Conservation (phyloP, 106 monocot genomes). For the Phalaenopsis equestris region DNA sequence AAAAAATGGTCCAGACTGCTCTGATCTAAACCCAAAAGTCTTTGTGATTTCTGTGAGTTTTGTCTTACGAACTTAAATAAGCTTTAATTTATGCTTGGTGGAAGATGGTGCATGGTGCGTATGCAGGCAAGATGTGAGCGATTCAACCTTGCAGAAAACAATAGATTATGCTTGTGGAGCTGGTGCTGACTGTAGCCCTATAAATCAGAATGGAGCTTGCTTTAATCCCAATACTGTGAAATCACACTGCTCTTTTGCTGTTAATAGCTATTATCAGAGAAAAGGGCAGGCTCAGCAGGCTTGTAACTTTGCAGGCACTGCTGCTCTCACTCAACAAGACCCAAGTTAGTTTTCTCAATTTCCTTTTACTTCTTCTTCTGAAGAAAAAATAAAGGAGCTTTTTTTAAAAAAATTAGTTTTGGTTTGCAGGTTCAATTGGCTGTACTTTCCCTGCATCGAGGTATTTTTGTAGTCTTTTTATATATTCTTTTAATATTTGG, state of each 20-base stretch:
- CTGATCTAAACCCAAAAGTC: too few relatives aligned
- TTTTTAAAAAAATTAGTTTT: neutral
- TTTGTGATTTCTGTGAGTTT: neutral
- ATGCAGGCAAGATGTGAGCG: constrained; percentile 31
- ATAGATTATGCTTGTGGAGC: constrained; percentile 72
- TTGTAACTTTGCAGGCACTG: constrained; percentile 52
- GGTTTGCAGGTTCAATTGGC: constrained; percentile 27
- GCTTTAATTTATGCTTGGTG: neutral
- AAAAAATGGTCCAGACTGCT: too few relatives aligned
- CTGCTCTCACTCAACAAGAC: constrained; percentile 24
- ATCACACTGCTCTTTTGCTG: constrained; percentile 69
- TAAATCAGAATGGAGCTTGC: constrained; percentile 47
- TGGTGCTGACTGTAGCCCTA: constrained; percentile 59
- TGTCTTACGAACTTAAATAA: neutral
- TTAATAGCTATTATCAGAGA: constrained; percentile 73
- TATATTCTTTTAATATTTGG: neutral
- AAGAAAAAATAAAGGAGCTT: neutral
- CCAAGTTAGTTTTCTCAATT: constrained; percentile 33
- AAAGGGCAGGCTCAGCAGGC: constrained; percentile 28
- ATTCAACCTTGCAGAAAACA: constrained; percentile 40
- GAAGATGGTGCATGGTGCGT: constrained; percentile 71
- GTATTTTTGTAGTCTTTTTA: constrained; percentile 7
- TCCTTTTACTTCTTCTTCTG: neutral
- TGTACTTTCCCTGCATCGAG: constrained; percentile 38
- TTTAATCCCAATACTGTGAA: constrained; percentile 45